Base-by-base conservation (phyloP, 2,329 filamentous ascomycete genomes). In the Xylariaceae sp. region DNA sequence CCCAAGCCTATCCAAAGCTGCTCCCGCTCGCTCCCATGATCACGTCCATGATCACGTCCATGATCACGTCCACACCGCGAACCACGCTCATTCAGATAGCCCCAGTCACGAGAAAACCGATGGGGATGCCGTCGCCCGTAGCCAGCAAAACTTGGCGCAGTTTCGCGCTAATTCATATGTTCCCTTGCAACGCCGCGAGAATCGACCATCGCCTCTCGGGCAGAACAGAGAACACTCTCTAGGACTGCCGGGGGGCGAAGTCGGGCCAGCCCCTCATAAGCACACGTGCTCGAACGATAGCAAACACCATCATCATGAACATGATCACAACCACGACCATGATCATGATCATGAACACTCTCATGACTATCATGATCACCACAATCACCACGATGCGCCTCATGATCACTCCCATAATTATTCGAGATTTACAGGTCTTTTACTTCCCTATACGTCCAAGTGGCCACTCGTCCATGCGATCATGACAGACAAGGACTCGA, bases 401-500 rank as follows among this genome's bases (percentile, higher is more conserved):
- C 55, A 64, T 27, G 63, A 51, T 9, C 58, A 63, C 40, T 49
- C 60, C n/a, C 56, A 60, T n/a, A 47, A 60, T 3, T 78, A 83
- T 41, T 95, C 90, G 0, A 76, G 73, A 46, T 76, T 95, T 40
- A 95, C 92, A 0, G 81, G 78, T 11, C 80, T 86, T 53, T 70
- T 97, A 3, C 76, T 97, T n/a, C 79, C 79, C 0, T 78, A 81
- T 52, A 86, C 85, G 8, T 80, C 86, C 47, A 77, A 78, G 30
- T 89, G 86, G 68, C 91, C 92, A 0, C 78, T 97, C 35, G 66
- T 96, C 19, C 85, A 96, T 67, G 87, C 89, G 51, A 90, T 99
- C 55, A 74, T 99, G 64, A 83, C 86, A 11, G 92, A 97, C 67
- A 91, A 90, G 65, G 92, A 99, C 70, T 97, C 92, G 12, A 82